Evolutionary conservation across 495 filamentous ascomycete genomes (phyloP).

Genomic region (Stereocaulon alpinum): DNA sequence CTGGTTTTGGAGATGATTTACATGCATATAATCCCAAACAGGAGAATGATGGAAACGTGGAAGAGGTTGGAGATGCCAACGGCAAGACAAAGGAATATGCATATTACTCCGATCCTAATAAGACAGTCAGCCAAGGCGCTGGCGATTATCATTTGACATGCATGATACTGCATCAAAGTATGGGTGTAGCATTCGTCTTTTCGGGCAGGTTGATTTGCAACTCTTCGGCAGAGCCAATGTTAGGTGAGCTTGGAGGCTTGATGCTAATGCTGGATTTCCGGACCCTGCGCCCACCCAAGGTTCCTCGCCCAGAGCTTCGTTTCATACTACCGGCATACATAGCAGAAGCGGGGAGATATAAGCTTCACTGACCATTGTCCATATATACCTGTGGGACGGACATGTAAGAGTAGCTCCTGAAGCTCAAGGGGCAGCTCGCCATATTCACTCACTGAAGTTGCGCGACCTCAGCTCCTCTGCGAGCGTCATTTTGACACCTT

Average conservation of each 20-base stretch:
- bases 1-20: constrained; percentile 37
- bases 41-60: constrained; percentile 50
- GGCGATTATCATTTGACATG: neutral
- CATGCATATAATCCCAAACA: constrained; percentile 81
- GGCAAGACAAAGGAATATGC: constrained; percentile 91
- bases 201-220: neutral
- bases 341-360: neutral
- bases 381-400: constrained; percentile 70
- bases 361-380: constrained; percentile 84
- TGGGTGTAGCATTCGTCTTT: neutral
- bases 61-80: constrained; percentile 91
- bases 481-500: constrained; percentile 34
- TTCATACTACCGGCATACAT: neutral
- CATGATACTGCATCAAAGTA: neutral
- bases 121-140: neutral
- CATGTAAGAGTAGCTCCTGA: constrained; percentile 27
- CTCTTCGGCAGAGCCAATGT: neutral
- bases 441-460: constrained; percentile 81
- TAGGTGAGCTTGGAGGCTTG: neutral
- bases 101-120: constrained; percentile 81
- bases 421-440: constrained; percentile 6
- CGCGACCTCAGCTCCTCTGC: constrained; percentile 76
- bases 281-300: neutral
- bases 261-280: neutral
- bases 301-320: neutral